Conservation (phyloP, 768 basidiomycete species). For the Multifurca ochricompacta region DNA sequence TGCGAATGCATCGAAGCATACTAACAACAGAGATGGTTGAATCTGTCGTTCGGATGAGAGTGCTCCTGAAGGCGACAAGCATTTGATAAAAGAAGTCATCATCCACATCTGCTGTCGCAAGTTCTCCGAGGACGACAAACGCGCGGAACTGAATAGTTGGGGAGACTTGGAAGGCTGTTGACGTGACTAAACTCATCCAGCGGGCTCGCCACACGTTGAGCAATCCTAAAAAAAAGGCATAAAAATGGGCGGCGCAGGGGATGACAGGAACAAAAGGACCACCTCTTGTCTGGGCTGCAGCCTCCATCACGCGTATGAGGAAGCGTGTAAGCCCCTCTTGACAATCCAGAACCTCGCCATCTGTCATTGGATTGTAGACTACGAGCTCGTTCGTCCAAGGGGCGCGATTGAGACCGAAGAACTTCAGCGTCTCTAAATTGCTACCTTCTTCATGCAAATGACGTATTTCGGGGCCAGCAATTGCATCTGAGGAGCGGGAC, state of each 20-base stretch:
- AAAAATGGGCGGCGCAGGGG: conserved; percentile 14
- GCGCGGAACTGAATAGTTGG: conserved; percentile 84
- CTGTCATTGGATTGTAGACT: conserved; percentile 46
- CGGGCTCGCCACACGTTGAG: conserved; percentile 87
- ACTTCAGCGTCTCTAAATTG: conserved; percentile 45
- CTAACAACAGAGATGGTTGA: conserved; percentile 70
- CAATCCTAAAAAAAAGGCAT: conserved; percentile 41
- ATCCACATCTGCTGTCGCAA: conserved; percentile 81
- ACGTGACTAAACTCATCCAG: conserved; percentile 86
- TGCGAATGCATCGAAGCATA: conserved; percentile 83
- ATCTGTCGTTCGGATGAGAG: conserved; percentile 59
- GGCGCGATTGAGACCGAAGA: conserved; percentile 66
- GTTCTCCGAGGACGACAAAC: conserved; percentile 73
- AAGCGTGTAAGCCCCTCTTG: conserved; percentile 61
- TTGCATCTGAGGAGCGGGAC: conserved; percentile 48
- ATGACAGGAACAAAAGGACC: conserved; percentile 18
- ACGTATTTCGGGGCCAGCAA: conserved; percentile 47
- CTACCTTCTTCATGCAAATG: conserved; percentile 55
- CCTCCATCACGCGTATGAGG: conserved; percentile 54
- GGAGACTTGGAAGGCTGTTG: conserved; percentile 85
- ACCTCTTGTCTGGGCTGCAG: conserved; percentile 67
- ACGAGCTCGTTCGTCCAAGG: conserved; percentile 64
- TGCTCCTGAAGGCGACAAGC: conserved; percentile 75
- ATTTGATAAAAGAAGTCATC: conserved; percentile 93
- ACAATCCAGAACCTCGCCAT: conserved; percentile 47